These are phyloP conservation scores for Vitis rupestris DNA, from an alignment of 164 flowering plant species.

Conservation along the genomic window DNA sequence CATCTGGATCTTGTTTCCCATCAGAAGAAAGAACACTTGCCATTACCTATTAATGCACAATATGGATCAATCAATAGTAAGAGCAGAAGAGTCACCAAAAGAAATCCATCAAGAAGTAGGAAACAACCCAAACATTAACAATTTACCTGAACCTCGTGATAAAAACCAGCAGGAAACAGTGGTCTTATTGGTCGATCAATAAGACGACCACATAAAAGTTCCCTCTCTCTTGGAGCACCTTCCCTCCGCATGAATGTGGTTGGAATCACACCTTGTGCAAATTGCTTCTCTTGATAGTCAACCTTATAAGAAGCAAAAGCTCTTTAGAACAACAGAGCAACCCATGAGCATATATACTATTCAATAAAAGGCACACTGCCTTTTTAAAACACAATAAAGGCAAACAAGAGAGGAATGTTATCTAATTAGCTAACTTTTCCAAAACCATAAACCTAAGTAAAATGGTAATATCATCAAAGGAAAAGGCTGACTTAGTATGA, in stretches of 20 bases:
- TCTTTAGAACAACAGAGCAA: background rate
- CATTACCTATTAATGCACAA: conserved; percentile 53
- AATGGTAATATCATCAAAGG: no score
- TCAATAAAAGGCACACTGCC: background rate
- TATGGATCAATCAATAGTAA: background rate
- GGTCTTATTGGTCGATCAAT: conserved; percentile 95
- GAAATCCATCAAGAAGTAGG: background rate
- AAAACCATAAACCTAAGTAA: no score
- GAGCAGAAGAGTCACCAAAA: background rate
- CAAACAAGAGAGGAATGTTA: no score
- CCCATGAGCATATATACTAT: background rate
- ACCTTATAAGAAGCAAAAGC: conserved; percentile 51
- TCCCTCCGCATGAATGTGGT: conserved; percentile 87
- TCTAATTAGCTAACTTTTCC: no score
- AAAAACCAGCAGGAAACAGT: conserved; percentile 91
- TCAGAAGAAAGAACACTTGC: conserved; percentile 96
- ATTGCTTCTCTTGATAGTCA: conserved; percentile 97
- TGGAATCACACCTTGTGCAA: conserved; percentile 94
- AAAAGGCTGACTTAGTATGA: no score
- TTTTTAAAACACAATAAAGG: background rate
- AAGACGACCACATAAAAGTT: conserved; percentile 86
- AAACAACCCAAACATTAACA: background rate
- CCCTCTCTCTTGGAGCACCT: conserved; percentile 97
- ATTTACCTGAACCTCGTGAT: conserved; percentile 89
- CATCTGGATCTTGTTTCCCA: conserved; percentile 97